Conservation (phyloP, 225 moss, liverwort and hornwort genomes). For the Physcomitrellopsis africana region DNA sequence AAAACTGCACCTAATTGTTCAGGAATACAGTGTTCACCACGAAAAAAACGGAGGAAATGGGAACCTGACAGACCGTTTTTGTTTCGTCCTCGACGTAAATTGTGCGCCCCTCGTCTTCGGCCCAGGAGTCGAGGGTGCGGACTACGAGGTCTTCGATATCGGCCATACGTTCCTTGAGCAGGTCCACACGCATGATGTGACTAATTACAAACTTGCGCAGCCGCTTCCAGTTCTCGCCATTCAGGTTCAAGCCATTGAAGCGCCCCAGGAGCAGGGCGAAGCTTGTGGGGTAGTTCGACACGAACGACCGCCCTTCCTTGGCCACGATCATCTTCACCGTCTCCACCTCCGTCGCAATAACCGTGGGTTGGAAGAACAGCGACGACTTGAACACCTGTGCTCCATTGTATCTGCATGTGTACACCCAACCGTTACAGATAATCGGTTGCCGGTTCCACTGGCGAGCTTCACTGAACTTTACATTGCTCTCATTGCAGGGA, state of each 20-base stretch:
- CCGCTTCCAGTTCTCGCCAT: constrained; percentile 62
- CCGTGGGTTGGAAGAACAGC: constrained; percentile 47
- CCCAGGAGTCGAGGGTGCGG: constrained; percentile 41
- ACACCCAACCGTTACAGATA: background rate
- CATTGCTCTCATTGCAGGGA: background rate
- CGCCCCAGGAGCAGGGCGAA: constrained; percentile 54
- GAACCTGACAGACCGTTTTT: constrained; percentile 33
- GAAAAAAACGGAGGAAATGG: background rate
- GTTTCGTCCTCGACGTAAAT: constrained; percentile 61
- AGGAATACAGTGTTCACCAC: too few species aligned
- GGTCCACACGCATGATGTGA: constrained; percentile 50
- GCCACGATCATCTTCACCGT: constrained; percentile 64
- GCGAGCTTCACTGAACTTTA: too few species aligned
- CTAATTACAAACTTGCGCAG: constrained; percentile 42
- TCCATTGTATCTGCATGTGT: background rate
- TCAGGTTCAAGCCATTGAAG: constrained; percentile 56
- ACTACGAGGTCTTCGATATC: constrained; percentile 53
- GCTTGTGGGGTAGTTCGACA: constrained; percentile 55
- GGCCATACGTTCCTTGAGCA: constrained; percentile 42
- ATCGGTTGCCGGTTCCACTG: too few species aligned
- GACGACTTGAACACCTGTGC: constrained; percentile 56
- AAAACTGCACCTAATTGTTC: too few species aligned
- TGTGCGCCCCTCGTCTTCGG: constrained; percentile 26
- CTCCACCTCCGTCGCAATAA: constrained; percentile 48
- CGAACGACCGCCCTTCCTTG: constrained; percentile 56